A percentile compares a stretch with the other conserved stretches of the same genome.
Conservation (phyloP, 805 yeast species). For the Cyberlindnera mississippiensis region DNA sequence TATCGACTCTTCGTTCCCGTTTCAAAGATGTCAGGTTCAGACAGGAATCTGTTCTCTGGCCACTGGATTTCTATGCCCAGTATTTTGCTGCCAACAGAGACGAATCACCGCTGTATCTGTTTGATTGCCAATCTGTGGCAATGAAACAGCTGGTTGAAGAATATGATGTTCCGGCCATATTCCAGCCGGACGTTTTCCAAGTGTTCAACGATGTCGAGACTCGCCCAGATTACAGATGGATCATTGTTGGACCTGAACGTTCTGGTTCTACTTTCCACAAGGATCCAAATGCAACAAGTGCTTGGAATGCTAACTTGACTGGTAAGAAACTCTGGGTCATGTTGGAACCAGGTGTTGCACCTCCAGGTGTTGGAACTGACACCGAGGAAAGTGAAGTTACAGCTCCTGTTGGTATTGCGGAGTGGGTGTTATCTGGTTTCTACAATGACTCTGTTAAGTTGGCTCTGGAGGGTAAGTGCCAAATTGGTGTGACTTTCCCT, state of each 20-base stretch:
- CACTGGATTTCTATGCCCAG: constrained; percentile 52
- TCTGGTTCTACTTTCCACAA: constrained; percentile 91
- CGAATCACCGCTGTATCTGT: constrained; percentile 81
- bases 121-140: constrained; percentile 76
- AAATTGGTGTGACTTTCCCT: constrained; percentile 70
- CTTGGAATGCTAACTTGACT: constrained; percentile 78
- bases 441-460: constrained; percentile 62
- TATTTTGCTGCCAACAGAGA: constrained; percentile 63
- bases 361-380: constrained; percentile 84
- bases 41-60: constrained; percentile 86
- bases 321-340: constrained; percentile 86
- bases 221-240: constrained; percentile 91
- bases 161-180: constrained; percentile 50
- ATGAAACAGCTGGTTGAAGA: constrained; percentile 52
- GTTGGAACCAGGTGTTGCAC: constrained; percentile 72
- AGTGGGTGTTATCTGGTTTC: constrained; percentile 83
- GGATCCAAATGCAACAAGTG: constrained; percentile 87
- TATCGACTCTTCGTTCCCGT: constrained; percentile 42
- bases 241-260: constrained; percentile 76
- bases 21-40: constrained; percentile 65
- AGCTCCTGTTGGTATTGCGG: constrained; percentile 88
- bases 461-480: constrained; percentile 45
- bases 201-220: constrained; percentile 43
- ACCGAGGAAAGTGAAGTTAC: constrained; percentile 83
- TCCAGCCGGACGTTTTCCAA: constrained; percentile 58